phyloP scores from a whole-genome alignment of 192 early-diverging fungal genomes.

The Gorgonomyces haynaldii region DNA sequence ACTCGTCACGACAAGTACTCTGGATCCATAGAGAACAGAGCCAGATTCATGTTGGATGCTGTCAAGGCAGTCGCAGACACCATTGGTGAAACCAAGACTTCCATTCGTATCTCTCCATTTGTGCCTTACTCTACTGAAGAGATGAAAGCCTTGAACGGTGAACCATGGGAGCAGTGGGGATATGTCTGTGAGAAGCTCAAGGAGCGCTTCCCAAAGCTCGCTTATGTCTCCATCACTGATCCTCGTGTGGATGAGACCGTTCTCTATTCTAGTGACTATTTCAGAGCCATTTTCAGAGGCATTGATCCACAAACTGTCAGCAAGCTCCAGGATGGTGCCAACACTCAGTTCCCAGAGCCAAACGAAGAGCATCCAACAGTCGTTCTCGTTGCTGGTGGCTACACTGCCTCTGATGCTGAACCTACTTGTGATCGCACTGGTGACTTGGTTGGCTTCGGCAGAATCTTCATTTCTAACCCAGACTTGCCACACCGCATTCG shows the following conservation, averaged over 20 bases:
- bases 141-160: not conserved
- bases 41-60: conserved; percentile 26
- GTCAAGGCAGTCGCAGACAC: conserved; percentile 10
- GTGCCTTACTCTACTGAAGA: not conserved
- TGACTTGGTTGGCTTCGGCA: conserved; percentile 28
- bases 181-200: conserved; percentile 16
- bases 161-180: not conserved
- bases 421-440: conserved; percentile 14
- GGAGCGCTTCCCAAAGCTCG: conserved; percentile 20
- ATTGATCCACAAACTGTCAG: conserved; percentile 10
- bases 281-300: conserved; percentile 6
- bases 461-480: conserved; percentile 37
- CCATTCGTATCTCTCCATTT: conserved; percentile 25
- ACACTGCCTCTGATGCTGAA: conserved; percentile 17
- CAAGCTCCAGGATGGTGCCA: conserved; percentile 7
- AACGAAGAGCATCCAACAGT: conserved; percentile 3
- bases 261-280: not conserved
- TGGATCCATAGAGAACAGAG: conserved; percentile 40
- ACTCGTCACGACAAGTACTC: conserved; percentile 80
- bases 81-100: conserved; percentile 13
- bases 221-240: conserved; percentile 18
- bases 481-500: conserved; percentile 26
- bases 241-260: conserved; percentile 16
- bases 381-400: conserved; percentile 13
- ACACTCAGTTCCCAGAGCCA: conserved; percentile 1